A percentile compares a stretch with the other conserved stretches of the same genome.
phyloP scores from a whole-genome alignment of 169 alveolate genomes.

The Amoebophrya sp. region DNA sequence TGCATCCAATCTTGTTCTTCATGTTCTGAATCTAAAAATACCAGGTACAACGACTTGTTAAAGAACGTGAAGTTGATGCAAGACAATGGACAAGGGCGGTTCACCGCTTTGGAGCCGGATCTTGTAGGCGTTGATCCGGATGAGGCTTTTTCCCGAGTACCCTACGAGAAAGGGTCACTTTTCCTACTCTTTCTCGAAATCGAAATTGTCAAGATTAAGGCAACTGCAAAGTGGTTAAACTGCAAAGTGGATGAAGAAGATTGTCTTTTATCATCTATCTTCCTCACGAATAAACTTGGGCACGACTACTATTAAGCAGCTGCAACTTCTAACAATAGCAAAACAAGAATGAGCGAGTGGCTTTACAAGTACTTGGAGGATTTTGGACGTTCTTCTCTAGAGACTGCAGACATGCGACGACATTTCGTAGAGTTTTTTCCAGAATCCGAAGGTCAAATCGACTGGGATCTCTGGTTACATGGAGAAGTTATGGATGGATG shows the following conservation, averaged over 20 bases:
- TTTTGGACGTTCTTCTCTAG: not conserved
- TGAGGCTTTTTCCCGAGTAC: conserved; percentile 64
- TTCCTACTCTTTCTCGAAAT: conserved; percentile 41
- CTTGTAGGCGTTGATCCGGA: conserved; percentile 67
- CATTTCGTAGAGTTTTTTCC: conserved; percentile 37
- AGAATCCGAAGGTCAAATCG: not conserved
- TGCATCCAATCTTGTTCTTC: too few relatives aligned
- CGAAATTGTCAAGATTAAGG: not conserved
- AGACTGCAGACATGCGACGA: not conserved
- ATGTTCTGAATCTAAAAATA: too few relatives aligned
- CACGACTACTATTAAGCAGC: not conserved
- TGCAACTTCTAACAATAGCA: not conserved
- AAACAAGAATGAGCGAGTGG: not conserved
- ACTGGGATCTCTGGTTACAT: conserved; percentile 44
- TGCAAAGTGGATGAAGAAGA: conserved; percentile 12
- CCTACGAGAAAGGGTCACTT: conserved; percentile 67
- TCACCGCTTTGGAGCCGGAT: conserved; percentile 61
- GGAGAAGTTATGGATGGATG: conserved; percentile 38
- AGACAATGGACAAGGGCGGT: conserved; percentile 36
- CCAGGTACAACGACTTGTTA: not conserved
- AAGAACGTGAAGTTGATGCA: conserved; percentile 32
- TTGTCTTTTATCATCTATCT: not conserved
- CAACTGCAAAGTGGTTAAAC: conserved; percentile 16
- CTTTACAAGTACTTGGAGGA: not conserved
- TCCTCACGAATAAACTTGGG: not conserved